Base-by-base conservation (phyloP, 139 green algal genomes). In the Astrephomene gubernaculifera region DNA sequence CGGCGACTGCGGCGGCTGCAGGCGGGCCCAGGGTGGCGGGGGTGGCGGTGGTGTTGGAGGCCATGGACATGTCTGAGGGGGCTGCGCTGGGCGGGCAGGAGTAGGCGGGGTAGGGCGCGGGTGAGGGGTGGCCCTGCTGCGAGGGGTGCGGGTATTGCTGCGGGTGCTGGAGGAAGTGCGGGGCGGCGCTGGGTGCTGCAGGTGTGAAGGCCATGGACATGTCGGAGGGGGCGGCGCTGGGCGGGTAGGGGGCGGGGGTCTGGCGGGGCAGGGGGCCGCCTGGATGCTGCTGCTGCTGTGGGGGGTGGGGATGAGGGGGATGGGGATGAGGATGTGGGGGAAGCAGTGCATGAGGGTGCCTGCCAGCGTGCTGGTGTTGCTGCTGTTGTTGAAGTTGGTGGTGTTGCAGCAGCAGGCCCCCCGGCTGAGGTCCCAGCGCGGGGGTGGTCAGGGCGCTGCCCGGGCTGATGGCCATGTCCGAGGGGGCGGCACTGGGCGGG, bases 141-240 rank as follows among this genome's bases (percentile, higher is more conserved):
- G n/a, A n/a, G n/a, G n/a, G n/a, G n/a, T n/a, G n/a, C n/a, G n/a
- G 35, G 65, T 27, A 22, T n/a, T 14, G 71, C 17, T 5, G 43
- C 53, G 21, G 1, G 39, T 8, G 68, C 25, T 75, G 39, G 25
- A 21, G 24, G 68, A 38, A 33, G 39, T 54, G 14, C 36, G 19
- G 9, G 8, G 64, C 64, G 68, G 38, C 68, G 43, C 21, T 29
- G 10, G n/a, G 27, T 6, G 41, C 69, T 21, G 33, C 10, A 27
- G 52, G 73, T 4, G 52, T 54, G 0, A 44, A 60, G 36, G 24
- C 60, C 41, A 83, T 57, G 25, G 75, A 83, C 75, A 83, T 83
- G 29, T 57, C 54, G 22, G 75, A 83, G n/a, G 75, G 75, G 2
- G 74, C 36, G 17, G 72, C 49, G 72, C 72, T 80, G 21, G 71